These are phyloP conservation scores for Fistulinella prunicolor DNA, from an alignment of 768 basidiomycete species.

Conservation along the genomic window DNA sequence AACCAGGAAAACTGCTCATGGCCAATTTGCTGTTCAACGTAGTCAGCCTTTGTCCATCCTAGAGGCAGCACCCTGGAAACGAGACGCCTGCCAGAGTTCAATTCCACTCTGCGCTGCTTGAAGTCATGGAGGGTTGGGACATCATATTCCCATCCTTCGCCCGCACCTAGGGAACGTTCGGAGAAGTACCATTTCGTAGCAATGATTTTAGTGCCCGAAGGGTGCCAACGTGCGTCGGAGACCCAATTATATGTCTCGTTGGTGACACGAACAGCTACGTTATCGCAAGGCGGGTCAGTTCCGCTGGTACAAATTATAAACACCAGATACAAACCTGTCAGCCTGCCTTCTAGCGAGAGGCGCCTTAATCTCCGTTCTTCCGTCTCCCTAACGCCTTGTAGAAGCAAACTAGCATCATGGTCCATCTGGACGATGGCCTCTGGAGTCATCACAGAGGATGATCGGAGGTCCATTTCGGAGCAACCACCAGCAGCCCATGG, in stretches of 20 bases:
- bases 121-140: conserved; percentile 36
- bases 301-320: background rate
- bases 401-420: conserved; percentile 46
- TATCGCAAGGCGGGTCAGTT: conserved; percentile 5
- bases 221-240: conserved; percentile 68
- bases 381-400: conserved; percentile 51
- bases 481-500: conserved; percentile 59
- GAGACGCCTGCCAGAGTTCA: conserved; percentile 49
- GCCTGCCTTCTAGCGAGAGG: conserved; percentile 57
- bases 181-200: conserved; percentile 82
- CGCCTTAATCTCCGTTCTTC: conserved; percentile 44
- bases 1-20: conserved; percentile 69
- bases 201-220: conserved; percentile 56
- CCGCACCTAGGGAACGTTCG: conserved; percentile 59
- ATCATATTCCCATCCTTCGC: conserved; percentile 69
- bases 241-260: conserved; percentile 76
- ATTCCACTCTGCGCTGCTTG: conserved; percentile 26
- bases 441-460: conserved; percentile 31
- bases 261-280: conserved; percentile 49
- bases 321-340: conserved; percentile 33
- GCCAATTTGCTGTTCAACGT: conserved; percentile 69
- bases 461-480: conserved; percentile 52
- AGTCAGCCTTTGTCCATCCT: conserved; percentile 59
- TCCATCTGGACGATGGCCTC: conserved; percentile 37
- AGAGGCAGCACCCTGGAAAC: conserved; percentile 54